Evolutionary conservation across 768 basidiomycete species (phyloP), one percentile per base, ranked within the genome.

Genomic region (Trametes elegans): DNA sequence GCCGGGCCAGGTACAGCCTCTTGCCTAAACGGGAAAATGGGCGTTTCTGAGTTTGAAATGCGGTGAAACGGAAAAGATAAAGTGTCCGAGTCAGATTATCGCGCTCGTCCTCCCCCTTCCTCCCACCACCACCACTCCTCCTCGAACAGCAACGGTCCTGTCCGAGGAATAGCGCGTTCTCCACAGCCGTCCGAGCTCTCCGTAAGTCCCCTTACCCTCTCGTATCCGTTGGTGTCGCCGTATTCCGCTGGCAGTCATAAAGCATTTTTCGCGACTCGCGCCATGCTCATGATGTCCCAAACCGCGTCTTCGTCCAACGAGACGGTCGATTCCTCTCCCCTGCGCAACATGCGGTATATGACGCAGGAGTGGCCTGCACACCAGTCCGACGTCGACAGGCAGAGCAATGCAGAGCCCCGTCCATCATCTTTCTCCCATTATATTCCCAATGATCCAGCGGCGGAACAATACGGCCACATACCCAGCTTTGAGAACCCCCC

Each of bases 31-130:
- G 32, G 40, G 32, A 18, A 29, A 48, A 48, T 40, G 41, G 55
- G 67, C 67, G 67, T 34, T 65, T 68, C 67, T 68, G 67, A 62
- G 67, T 53, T 50, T 65, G 62, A 68, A 68, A 58, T 57, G 63
- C 62, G 43, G 58, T 63, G 66, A 57, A 62, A 31, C 35, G 29
- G 52, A 47, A 34, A 16, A 23, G 44, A 60, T 60, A 61, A 62
- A 64, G 29, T 44, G 46, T 29, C 32, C 61, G 67, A 68, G 67
- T 68, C 67, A 66, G 51, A 24, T 42, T 35, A 41, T 41, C 59
- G 53, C 49, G 45, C 34, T 56, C 56, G 55, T 53, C 50, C 63
- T 40, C 48, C 48, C 56, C 34, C 53, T 47, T 52, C 32, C 58
- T 31, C 53, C 62, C 48, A 60, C 60, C 60, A 62, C 59, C 51